Percentiles rank a stretch among this genome's conserved stretches.
Conservation (phyloP, 2,329 filamentous ascomycete species). For the Monilinia polystroma region DNA sequence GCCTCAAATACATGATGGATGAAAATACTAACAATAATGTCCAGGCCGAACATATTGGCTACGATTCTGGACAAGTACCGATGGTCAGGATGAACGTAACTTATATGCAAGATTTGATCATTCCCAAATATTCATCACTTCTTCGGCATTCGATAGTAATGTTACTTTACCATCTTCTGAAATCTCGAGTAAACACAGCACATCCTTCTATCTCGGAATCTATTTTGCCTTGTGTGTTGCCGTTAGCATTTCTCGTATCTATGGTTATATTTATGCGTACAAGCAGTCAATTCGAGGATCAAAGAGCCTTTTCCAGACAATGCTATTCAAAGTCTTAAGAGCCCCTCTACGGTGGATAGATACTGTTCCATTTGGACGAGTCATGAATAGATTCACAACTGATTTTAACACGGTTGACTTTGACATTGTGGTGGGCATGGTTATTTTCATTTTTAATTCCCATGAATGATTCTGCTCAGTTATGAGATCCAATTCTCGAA, state of each 20-base stretch:
- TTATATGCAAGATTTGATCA: conserved; percentile 7
- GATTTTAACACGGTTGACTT: conserved; percentile 53
- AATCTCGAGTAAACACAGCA: background rate
- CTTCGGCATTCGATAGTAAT: conserved; percentile 1
- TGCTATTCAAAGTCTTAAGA: conserved; percentile 65
- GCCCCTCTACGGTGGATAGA: conserved; percentile 75
- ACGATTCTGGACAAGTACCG: conserved; percentile 20
- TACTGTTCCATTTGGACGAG: conserved; percentile 70
- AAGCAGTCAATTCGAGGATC: conserved; percentile 65
- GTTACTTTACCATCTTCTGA: background rate
- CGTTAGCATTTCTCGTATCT: conserved; percentile 14
- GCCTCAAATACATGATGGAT: too few relatives aligned
- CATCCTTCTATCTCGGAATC: conserved; percentile 20
- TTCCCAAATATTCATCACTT: conserved; percentile 1
- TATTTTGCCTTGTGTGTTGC: conserved; percentile 21
- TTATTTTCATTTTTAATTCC: background rate
- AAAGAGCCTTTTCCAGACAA: conserved; percentile 60
- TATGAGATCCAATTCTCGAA: too few relatives aligned
- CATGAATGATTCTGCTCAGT: background rate
- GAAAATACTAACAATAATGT: background rate
- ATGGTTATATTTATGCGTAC: conserved; percentile 61
- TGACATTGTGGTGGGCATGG: conserved; percentile 17
- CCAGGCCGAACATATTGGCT: conserved; percentile 23
- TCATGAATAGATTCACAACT: conserved; percentile 72
- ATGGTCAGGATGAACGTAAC: background rate